Conservation (phyloP, 768 basidiomycete species). For the Brasilioporus rufonigricans region DNA sequence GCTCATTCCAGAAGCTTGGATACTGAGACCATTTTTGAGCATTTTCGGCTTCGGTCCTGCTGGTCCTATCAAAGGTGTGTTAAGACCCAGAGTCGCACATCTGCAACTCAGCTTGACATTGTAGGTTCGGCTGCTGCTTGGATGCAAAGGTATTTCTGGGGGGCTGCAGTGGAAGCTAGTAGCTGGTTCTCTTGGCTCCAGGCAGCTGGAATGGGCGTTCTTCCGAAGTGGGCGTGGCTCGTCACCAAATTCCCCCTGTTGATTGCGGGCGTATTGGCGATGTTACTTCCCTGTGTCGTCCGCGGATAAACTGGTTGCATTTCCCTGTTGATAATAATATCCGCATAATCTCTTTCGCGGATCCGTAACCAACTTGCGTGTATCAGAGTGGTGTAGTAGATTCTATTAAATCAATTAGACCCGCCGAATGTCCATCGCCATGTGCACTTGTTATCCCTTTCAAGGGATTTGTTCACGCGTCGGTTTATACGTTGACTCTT, state of each 20-base stretch:
- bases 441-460: too few species aligned
- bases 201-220: constrained; percentile 10
- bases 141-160: neutral
- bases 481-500: too few species aligned
- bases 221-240: constrained; percentile 6
- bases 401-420: too few species aligned
- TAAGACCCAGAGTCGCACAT: neutral
- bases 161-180: neutral
- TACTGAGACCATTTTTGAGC: constrained; percentile 10
- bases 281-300: neutral
- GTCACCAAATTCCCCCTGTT: neutral
- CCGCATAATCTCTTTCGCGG: too few species aligned
- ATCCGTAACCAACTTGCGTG: too few species aligned
- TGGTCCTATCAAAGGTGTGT: constrained; percentile 1
- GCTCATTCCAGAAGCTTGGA: constrained; percentile 1
- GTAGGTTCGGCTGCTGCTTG: constrained; percentile 16
- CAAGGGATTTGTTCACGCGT: too few species aligned
- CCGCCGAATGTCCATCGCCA: too few species aligned
- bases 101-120: neutral
- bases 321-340: too few species aligned
- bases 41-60: constrained; percentile 16
- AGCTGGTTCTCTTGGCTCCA: constrained; percentile 6
- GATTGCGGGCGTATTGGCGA: neutral
- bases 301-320: neutral
- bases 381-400: too few species aligned